A percentile compares a stretch with the other conserved stretches of the same genome.
Conservation (phyloP, 306 rosid genomes). For the Leucaena leucocephala region DNA sequence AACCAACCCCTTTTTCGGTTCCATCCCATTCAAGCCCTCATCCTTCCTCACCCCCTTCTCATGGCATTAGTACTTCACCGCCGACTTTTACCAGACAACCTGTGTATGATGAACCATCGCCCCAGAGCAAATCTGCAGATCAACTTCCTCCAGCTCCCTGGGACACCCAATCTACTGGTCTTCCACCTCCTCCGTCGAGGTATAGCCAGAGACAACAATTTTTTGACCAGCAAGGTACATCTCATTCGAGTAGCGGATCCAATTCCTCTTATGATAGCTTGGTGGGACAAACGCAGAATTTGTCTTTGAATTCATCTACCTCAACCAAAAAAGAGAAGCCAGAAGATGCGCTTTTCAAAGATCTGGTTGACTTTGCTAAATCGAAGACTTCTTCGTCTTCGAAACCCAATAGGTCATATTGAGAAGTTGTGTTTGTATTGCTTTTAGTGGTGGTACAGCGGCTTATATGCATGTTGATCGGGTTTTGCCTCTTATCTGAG, state of each 20-base stretch:
- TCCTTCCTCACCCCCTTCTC: constrained; percentile 43
- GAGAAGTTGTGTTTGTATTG: constrained; percentile 34
- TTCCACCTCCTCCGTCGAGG: constrained; percentile 72
- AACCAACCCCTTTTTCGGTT: constrained; percentile 38
- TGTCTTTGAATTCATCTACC: constrained; percentile 55
- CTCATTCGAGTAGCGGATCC: constrained; percentile 47
- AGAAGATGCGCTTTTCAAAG: constrained; percentile 74
- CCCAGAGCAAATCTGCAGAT: constrained; percentile 52
- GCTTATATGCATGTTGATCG: constrained; percentile 37
- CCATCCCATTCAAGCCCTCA: constrained; percentile 41
- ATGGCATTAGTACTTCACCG: constrained; percentile 36
- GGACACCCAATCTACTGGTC: constrained; percentile 52
- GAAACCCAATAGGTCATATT: constrained; percentile 55
- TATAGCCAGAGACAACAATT: constrained; percentile 70
- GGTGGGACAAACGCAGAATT: constrained; percentile 57
- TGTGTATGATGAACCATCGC: constrained; percentile 54
- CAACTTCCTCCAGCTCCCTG: constrained; percentile 64
- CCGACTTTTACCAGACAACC: constrained; percentile 51
- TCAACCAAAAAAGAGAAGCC: constrained; percentile 57
- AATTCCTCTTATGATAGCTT: constrained; percentile 61
- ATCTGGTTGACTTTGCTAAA: constrained; percentile 76
- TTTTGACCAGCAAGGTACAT: constrained; percentile 51
- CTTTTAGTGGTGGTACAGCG: constrained; percentile 10
- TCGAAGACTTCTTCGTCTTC: constrained; percentile 66
- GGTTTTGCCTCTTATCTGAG: constrained; percentile 33